Percentiles rank a stretch among this genome's conserved stretches.
phyloP scores from a whole-genome alignment of 2,329 filamentous ascomycete species.

The Fusarium guadeloupense region DNA sequence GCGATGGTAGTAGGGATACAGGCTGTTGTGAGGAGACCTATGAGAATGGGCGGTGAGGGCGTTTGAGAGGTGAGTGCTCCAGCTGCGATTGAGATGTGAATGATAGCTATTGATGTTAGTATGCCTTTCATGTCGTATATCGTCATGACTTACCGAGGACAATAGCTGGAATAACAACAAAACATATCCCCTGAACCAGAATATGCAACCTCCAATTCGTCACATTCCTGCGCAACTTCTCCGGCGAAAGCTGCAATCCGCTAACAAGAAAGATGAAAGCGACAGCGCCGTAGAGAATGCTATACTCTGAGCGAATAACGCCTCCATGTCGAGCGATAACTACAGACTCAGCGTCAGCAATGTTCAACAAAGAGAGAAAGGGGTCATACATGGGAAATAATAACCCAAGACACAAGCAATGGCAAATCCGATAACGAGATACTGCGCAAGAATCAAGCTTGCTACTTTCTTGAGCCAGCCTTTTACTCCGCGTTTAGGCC shows the following conservation, averaged over 20 bases:
- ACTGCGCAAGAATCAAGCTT: slow-evolving; percentile 63
- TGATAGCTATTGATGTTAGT: slow-evolving; percentile 49
- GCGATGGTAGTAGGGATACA: slow-evolving; percentile 77
- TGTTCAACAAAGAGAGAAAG: background rate
- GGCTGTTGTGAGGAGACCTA: slow-evolving; percentile 73
- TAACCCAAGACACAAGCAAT: slow-evolving; percentile 60
- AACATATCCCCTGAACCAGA: slow-evolving; percentile 73
- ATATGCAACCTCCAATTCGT: slow-evolving; percentile 74
- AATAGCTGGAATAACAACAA: slow-evolving; percentile 71
- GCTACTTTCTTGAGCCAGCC: slow-evolving; percentile 31
- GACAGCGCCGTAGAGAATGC: slow-evolving; percentile 74
- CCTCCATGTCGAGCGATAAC: slow-evolving; percentile 60
- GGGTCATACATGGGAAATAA: slow-evolving; percentile 53
- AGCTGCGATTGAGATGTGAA: slow-evolving; percentile 59
- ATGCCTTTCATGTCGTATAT: background rate
- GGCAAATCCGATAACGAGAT: slow-evolving; percentile 71
- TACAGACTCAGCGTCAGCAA: slow-evolving; percentile 34
- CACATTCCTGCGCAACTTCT: slow-evolving; percentile 68
- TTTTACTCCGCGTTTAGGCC: background rate
- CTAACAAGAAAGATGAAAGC: slow-evolving; percentile 76
- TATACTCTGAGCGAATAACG: slow-evolving; percentile 63
- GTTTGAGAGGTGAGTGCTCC: slow-evolving; percentile 60
- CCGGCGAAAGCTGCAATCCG: slow-evolving; percentile 72
- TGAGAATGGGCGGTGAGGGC: slow-evolving; percentile 71
- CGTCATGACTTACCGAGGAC: slow-evolving; percentile 58